These are phyloP conservation scores for Calocybe gangraenosa DNA, from an alignment of 768 basidiomycete species.

Conservation along the genomic window DNA sequence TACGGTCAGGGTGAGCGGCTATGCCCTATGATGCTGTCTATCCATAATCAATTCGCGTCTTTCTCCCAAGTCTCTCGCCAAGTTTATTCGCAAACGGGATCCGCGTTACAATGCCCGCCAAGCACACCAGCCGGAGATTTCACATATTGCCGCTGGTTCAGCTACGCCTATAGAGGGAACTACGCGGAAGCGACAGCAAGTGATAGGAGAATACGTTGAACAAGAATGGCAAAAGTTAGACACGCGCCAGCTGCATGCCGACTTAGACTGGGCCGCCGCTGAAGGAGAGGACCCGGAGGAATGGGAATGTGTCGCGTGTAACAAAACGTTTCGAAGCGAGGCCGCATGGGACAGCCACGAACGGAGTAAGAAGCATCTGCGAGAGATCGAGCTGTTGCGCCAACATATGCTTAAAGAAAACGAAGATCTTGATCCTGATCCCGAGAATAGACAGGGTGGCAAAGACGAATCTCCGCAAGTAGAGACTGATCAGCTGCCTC, in stretches of 20 bases:
- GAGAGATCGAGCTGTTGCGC: constrained; percentile 76
- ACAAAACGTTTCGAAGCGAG: constrained; percentile 85
- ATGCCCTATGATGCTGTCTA: not conserved
- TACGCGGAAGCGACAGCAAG: constrained; percentile 23
- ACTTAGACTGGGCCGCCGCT: constrained; percentile 71
- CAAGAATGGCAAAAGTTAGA: constrained; percentile 87
- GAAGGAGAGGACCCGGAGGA: constrained; percentile 73
- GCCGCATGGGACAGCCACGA: constrained; percentile 97
- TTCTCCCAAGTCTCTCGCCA: constrained; percentile 55
- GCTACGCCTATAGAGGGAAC: constrained; percentile 25
- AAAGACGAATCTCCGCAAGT: constrained; percentile 18
- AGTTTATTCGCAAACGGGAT: constrained; percentile 82
- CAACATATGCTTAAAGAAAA: constrained; percentile 77
- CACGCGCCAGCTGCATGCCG: constrained; percentile 39
- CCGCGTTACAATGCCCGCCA: constrained; percentile 76
- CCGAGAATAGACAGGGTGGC: constrained; percentile 21
- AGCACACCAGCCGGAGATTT: constrained; percentile 39
- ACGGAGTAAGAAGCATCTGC: constrained; percentile 89
- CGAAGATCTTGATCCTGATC: constrained; percentile 47
- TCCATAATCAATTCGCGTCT: not conserved
- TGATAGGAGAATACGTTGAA: constrained; percentile 55
- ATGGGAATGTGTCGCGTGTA: constrained; percentile 95
- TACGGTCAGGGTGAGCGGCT: constrained; percentile 65
- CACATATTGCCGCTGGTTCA: constrained; percentile 24
- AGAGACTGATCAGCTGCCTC: constrained; percentile 5